phyloP scores from a whole-genome alignment of 2,329 filamentous ascomycete species.

The Cryphonectria radicalis region DNA sequence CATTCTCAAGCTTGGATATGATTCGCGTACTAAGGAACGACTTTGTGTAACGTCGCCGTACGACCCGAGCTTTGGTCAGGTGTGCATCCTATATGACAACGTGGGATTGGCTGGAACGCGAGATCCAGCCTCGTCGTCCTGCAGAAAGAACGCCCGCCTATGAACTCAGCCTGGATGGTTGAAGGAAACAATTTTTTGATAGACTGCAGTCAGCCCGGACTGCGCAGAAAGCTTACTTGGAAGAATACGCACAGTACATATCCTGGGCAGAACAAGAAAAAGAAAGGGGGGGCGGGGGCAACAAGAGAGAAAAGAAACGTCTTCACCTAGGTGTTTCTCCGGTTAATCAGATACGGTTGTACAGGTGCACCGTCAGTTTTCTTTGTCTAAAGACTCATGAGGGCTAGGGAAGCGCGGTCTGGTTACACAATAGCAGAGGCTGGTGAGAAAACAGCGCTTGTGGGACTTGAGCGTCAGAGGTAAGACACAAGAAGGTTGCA shows the following conservation, averaged over 20 bases:
- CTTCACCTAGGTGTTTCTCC: background rate
- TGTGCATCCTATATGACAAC: background rate
- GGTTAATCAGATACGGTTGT: background rate
- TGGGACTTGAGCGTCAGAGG: slow-evolving; percentile 17
- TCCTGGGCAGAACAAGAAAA: background rate
- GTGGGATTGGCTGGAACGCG: background rate
- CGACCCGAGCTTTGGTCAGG: background rate
- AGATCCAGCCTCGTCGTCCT: background rate
- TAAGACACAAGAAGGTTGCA: slow-evolving; percentile 1
- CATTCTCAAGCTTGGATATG: background rate
- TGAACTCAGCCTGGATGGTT: too few relatives aligned
- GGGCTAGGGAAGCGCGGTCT: slow-evolving; percentile 20
- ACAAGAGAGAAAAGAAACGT: background rate
- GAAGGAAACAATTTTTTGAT: background rate
- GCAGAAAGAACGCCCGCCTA: background rate
- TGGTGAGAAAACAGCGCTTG: background rate
- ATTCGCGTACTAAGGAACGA: background rate
- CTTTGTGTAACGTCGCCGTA: background rate
- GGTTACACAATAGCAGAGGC: slow-evolving; percentile 10
- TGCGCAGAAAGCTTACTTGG: background rate
- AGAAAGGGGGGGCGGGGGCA: background rate
- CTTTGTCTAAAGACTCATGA: background rate
- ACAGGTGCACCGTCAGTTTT: background rate
- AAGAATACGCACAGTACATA: background rate
- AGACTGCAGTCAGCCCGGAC: background rate